Evolutionary conservation across 106 monocot species (phyloP).

Genomic region (Dioscorea alata): DNA sequence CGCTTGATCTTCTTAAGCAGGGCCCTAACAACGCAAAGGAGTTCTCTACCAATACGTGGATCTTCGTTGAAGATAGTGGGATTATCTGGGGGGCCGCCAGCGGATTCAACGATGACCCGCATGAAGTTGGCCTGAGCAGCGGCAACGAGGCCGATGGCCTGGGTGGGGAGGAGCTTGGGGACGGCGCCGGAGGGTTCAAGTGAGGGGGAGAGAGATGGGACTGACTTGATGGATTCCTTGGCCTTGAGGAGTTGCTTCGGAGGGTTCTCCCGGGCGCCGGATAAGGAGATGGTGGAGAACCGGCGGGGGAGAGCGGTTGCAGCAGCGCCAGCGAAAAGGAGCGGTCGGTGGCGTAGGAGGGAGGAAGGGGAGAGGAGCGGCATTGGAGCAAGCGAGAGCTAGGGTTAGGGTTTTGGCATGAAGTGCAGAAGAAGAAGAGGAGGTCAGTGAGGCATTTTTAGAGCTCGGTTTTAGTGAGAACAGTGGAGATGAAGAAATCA

Average conservation of each 20-base stretch:
- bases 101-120: slow-evolving; percentile 63
- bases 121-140: slow-evolving; percentile 95
- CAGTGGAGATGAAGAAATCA: too few species aligned
- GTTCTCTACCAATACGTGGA: slow-evolving; percentile 42
- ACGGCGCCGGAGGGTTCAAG: background rate
- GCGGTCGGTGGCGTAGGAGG: slow-evolving; percentile 13
- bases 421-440: too few species aligned
- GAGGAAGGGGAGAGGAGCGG: slow-evolving; percentile 7
- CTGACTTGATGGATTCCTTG: slow-evolving; percentile 24
- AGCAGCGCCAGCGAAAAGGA: background rate
- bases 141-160: slow-evolving; percentile 80
- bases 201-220: slow-evolving; percentile 9
- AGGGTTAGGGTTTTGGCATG: background rate
- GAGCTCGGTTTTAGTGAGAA: too few species aligned
- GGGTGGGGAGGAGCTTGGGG: slow-evolving; percentile 51
- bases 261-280: slow-evolving; percentile 1
- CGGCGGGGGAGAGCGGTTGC: background rate
- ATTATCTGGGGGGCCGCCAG: slow-evolving; percentile 11
- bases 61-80: slow-evolving; percentile 2
- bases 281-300: slow-evolving; percentile 5
- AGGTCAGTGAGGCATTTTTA: too few species aligned
- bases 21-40: slow-evolving; percentile 82
- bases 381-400: background rate
- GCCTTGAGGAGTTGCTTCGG: slow-evolving; percentile 45
- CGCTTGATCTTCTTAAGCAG: slow-evolving; percentile 86